Evolutionary conservation across 805 yeast species (phyloP).

Genomic region (Candida namnaoensis): DNA sequence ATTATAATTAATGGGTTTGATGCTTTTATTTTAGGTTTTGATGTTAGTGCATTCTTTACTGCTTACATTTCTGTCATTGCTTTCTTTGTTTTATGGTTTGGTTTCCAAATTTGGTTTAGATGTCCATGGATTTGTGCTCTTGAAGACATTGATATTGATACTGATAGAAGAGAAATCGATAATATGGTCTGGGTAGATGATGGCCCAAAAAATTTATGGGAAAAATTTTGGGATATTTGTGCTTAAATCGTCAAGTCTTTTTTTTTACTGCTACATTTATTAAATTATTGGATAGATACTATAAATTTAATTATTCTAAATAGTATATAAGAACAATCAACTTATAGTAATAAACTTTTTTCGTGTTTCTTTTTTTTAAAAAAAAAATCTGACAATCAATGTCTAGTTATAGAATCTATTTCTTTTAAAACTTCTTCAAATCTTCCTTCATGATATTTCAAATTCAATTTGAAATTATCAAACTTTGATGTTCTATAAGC

Average conservation of each 20-base stretch:
- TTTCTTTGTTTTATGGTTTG: slow-evolving; percentile 39
- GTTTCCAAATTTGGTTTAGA: slow-evolving; percentile 41
- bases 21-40: slow-evolving; percentile 44
- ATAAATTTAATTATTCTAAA: too few relatives aligned
- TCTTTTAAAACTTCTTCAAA: too few relatives aligned
- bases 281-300: too few relatives aligned
- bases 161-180: slow-evolving; percentile 55
- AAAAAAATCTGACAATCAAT: too few relatives aligned
- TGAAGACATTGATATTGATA: slow-evolving; percentile 56
- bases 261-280: too few relatives aligned
- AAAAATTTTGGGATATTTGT: slow-evolving; percentile 38
- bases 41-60: slow-evolving; percentile 49
- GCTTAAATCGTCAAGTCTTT: neutral
- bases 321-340: too few relatives aligned
- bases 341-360: too few relatives aligned
- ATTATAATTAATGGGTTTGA: slow-evolving; percentile 60
- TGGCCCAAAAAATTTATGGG: slow-evolving; percentile 42
- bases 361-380: too few relatives aligned
- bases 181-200: slow-evolving; percentile 46
- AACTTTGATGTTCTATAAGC: slow-evolving; percentile 10
- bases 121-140: slow-evolving; percentile 34
- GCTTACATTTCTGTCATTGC: slow-evolving; percentile 56
- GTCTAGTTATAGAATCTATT: too few relatives aligned
- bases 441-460: too few relatives aligned
- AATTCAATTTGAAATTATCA: too few relatives aligned